Percentiles rank a stretch among this genome's conserved stretches.
phyloP scores from a whole-genome alignment of 148 eudicot species.

The Pouteria glomerata region DNA sequence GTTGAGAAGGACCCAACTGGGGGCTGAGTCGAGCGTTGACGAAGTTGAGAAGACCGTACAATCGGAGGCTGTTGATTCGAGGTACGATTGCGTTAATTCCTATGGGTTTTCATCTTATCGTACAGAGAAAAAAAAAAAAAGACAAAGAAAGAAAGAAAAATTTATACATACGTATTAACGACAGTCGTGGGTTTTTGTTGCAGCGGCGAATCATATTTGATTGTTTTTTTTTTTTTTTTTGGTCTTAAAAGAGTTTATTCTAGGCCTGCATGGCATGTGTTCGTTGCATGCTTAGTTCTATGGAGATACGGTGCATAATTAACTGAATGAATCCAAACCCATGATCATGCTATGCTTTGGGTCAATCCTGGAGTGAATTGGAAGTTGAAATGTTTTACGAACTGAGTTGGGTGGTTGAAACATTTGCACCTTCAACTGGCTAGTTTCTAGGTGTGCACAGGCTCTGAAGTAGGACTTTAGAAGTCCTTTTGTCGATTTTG shows the following conservation, averaged over 20 bases:
- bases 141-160: no score
- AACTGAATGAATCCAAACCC: not conserved
- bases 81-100: slow-evolving; percentile 23
- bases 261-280: not conserved
- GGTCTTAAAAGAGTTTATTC: not conserved
- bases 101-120: not conserved
- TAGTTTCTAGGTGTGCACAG: not conserved
- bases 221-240: not conserved
- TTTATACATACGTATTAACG: no score
- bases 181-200: not conserved
- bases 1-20: slow-evolving; percentile 59
- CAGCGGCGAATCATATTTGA: not conserved
- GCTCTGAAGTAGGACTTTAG: not conserved
- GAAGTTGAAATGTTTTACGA: not conserved
- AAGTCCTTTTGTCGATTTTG: not conserved
- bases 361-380: not conserved
- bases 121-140: not conserved
- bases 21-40: slow-evolving; percentile 32
- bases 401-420: not conserved
- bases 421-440: not conserved
- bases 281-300: no score
- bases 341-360: not conserved
- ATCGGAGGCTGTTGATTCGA: slow-evolving; percentile 56
- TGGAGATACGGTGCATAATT: not conserved
- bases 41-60: slow-evolving; percentile 74